phyloP scores from a whole-genome alignment of 164 flowering plant genomes.

The Saururus chinensis region DNA sequence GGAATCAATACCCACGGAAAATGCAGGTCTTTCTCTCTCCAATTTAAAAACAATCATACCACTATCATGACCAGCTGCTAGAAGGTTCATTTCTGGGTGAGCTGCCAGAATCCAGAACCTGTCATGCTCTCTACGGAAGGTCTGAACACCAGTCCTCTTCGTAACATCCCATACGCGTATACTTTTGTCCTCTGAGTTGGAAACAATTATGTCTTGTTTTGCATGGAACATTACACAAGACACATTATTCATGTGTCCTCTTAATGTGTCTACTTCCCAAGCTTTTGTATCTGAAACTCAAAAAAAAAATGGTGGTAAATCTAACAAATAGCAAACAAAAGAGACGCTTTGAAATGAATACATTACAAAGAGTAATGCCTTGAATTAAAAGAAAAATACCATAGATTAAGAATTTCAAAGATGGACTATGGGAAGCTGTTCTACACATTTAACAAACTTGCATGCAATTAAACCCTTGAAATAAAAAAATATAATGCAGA shows the following conservation, averaged over 20 bases:
- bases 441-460: too few relatives aligned
- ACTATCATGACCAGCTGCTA: constrained; percentile 95
- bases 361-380: too few relatives aligned
- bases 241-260: constrained; percentile 91
- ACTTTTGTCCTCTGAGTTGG: constrained; percentile 87
- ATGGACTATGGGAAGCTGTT: too few relatives aligned
- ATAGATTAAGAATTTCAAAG: too few relatives aligned
- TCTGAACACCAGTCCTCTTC: constrained; percentile 80
- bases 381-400: too few relatives aligned
- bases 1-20: constrained; percentile 63
- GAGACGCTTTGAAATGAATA: too few relatives aligned
- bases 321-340: too few relatives aligned
- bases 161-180: constrained; percentile 82
- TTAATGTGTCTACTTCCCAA: constrained; percentile 85
- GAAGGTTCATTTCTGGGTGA: constrained; percentile 78
- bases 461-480: too few relatives aligned
- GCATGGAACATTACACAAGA: constrained; percentile 88
- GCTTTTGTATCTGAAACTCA: constrained; percentile 76
- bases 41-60: constrained; percentile 86
- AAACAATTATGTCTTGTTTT: constrained; percentile 60
- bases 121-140: constrained; percentile 85
- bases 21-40: constrained; percentile 90
- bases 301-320: not conserved
- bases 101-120: constrained; percentile 73
- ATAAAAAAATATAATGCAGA: too few relatives aligned